These are phyloP conservation scores for Acacia melanoxylon DNA, from an alignment of 306 rosid genomes.

Conservation along the genomic window DNA sequence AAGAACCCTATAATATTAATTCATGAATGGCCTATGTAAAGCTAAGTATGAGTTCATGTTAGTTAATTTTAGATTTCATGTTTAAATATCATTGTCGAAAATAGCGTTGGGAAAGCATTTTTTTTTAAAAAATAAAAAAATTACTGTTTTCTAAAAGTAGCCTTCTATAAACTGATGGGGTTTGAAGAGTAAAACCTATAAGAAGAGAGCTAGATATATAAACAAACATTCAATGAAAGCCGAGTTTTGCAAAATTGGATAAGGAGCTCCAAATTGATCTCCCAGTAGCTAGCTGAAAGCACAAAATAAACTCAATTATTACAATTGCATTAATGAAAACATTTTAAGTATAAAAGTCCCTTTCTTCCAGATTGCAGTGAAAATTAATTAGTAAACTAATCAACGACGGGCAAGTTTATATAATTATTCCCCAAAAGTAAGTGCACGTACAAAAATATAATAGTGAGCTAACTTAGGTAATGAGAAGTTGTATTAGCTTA, in stretches of 20 bases:
- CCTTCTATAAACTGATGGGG: not conserved
- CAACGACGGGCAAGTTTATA: not conserved
- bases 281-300: not conserved
- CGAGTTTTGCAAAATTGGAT: not conserved
- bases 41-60: not conserved
- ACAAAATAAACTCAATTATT: not conserved
- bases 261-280: not conserved
- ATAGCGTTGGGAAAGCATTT: not conserved
- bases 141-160: not conserved
- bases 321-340: not conserved
- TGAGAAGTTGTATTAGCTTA: not conserved
- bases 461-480: too few relatives aligned
- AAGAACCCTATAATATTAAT: too few relatives aligned
- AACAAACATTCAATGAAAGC: not conserved
- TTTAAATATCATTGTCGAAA: not conserved
- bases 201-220: too few relatives aligned
- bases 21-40: not conserved
- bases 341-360: too few relatives aligned
- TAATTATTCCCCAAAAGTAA: too few relatives aligned
- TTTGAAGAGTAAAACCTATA: not conserved
- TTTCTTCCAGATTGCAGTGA: not conserved
- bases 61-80: not conserved
- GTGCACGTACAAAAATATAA: too few relatives aligned
- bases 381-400: not conserved
- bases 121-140: too few relatives aligned